Evolutionary conservation across 345 rosid genomes (phyloP), one percentile per base, ranked within the genome.

Genomic region (Noccaea caerulescens): DNA sequence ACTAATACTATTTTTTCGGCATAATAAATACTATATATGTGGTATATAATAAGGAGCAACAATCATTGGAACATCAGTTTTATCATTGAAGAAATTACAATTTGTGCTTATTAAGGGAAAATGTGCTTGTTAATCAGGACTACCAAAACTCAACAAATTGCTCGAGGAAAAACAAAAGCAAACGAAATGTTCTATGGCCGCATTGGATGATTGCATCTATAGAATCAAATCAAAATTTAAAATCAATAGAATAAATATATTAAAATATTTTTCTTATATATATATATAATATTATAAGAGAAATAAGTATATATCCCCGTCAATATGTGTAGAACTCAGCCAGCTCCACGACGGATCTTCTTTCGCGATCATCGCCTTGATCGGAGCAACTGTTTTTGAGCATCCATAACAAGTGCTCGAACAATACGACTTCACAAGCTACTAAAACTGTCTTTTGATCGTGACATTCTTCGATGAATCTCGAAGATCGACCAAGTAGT

Each of bases 391-490:
- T 59, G 50, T 76, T 83, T 51, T 88, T 82, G 43, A 94, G 82
- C 95, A 91, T 87, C 97, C 99, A 93, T 74, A 93, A 58, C 86
- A 94, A 80, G 72, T 94, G 99, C 75, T 91, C 97, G 62, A 94
- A 93, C 83, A 93, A 66, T 33, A 93, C 97, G 23, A 89, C 96
- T 76, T 91, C 97, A 52, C 96, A 91, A 68, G 87, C 80, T 52
- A 84, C 88, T 43, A 52, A 51, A 43, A 80, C 80, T 0, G 81
- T 74, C 32, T 69, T 80, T 3, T 72, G 72, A 1, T 59, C 78
- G 0, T 78, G 39, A 41, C 23, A 65, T 42, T 51, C 77, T n/a
- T 69, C 69, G 2, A 50, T 57, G 20, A 39, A 50, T 51, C 77
- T 83, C 6, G 77, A 69, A 3, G 93, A 86, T 76, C 90, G 72